Evolutionary conservation across 805 yeast species (phyloP).

Genomic region (Candida dajiaensis): DNA sequence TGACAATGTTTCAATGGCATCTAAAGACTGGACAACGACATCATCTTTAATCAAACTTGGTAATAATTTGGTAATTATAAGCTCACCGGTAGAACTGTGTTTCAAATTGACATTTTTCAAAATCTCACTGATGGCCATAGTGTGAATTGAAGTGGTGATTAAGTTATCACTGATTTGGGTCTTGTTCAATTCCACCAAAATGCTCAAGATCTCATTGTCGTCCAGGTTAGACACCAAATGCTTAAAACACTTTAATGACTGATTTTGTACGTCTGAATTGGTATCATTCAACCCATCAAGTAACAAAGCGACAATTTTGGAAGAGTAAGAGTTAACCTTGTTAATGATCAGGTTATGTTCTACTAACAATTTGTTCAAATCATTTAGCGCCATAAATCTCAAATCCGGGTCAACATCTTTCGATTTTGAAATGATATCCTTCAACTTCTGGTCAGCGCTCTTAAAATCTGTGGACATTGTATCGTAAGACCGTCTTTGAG

Average conservation of each 20-base stretch:
- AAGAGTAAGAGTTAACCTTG: constrained; percentile 26
- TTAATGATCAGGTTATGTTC: constrained; percentile 23
- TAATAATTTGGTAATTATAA: constrained; percentile 32
- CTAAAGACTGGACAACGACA: constrained; percentile 33
- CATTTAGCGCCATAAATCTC: constrained; percentile 81
- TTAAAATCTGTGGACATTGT: constrained; percentile 22
- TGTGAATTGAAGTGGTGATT: constrained; percentile 24
- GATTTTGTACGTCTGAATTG: constrained; percentile 68
- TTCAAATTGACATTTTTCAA: constrained; percentile 20
- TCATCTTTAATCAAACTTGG: constrained; percentile 33
- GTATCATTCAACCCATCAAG: constrained; percentile 48
- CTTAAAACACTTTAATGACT: constrained; percentile 56
- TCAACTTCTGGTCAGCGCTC: constrained; percentile 23
- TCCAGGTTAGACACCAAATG: constrained; percentile 27
- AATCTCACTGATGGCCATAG: constrained; percentile 23
- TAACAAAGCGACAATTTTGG: constrained; percentile 33
- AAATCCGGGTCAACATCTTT: constrained; percentile 73
- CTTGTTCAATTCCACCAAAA: constrained; percentile 16
- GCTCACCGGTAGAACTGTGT: constrained; percentile 20
- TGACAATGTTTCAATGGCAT: constrained; percentile 53
- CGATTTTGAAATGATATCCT: constrained; percentile 36
- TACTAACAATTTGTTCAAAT: constrained; percentile 44
- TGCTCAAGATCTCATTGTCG: constrained; percentile 18
- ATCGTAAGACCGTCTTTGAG: neutral
- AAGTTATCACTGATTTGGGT: constrained; percentile 18